These are phyloP conservation scores for Macrolepiota fuliginosa DNA, from an alignment of 768 basidiomycete species.

Conservation along the genomic window DNA sequence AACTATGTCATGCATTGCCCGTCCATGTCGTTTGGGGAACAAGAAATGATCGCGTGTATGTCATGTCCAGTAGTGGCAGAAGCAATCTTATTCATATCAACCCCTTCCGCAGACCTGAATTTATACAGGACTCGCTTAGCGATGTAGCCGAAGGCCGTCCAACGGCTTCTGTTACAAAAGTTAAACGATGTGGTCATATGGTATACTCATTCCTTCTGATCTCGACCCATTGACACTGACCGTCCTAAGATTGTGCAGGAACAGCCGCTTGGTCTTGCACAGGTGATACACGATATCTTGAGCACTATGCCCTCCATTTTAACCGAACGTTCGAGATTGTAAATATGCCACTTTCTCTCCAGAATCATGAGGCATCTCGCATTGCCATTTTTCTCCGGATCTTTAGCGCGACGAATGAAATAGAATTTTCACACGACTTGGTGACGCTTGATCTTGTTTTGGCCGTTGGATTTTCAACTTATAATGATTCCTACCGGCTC, in stretches of 20 bases:
- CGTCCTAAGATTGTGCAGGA: constrained; percentile 41
- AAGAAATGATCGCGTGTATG: constrained; percentile 43
- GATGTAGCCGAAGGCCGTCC: constrained; percentile 37
- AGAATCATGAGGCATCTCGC: too few species aligned
- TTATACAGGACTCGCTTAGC: constrained; percentile 40
- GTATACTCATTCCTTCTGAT: constrained; percentile 22
- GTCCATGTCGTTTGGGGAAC: constrained; percentile 50
- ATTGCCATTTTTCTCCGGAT: too few species aligned
- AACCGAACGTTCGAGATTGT: constrained; percentile 20
- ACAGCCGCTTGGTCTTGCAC: constrained; percentile 36
- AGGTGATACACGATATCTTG: constrained; percentile 32
- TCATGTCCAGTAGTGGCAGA: background rate
- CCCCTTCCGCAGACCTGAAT: constrained; percentile 32
- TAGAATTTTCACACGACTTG: too few species aligned
- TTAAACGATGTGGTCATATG: constrained; percentile 47
- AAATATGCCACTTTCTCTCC: background rate
- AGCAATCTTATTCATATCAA: background rate
- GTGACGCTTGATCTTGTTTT: too few species aligned
- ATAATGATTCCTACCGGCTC: too few species aligned
- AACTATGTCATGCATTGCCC: constrained; percentile 33
- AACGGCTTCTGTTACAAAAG: constrained; percentile 39
- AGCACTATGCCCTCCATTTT: constrained; percentile 20
- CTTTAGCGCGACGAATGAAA: too few species aligned
- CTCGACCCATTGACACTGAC: background rate
- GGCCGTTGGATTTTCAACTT: too few species aligned